These are phyloP conservation scores for Amanita subjunquillea DNA, from an alignment of 768 basidiomycete species.

Conservation along the genomic window DNA sequence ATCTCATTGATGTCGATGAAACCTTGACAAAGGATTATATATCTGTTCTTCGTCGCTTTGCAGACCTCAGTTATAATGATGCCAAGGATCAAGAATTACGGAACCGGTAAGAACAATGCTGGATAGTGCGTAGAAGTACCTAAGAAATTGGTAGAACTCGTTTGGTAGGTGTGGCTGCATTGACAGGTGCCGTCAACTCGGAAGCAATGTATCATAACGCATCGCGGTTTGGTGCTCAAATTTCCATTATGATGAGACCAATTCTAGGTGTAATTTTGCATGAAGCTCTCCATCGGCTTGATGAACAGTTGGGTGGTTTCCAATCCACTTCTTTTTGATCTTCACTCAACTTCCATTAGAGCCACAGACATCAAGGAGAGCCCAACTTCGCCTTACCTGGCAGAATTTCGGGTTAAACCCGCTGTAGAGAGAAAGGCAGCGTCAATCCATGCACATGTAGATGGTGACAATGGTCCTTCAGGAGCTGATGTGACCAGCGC, in stretches of 20 bases:
- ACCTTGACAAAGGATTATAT: conserved; percentile 62
- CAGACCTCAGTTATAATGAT: conserved; percentile 43
- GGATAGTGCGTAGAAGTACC: neutral
- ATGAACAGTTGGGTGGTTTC: conserved; percentile 50
- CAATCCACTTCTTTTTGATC: conserved; percentile 5
- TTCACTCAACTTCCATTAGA: conserved; percentile 23
- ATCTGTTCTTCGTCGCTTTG: conserved; percentile 53
- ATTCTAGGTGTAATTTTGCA: conserved; percentile 60
- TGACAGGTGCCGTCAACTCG: conserved; percentile 73
- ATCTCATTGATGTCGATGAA: conserved; percentile 70
- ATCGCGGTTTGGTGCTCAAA: conserved; percentile 63
- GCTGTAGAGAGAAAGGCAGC: conserved; percentile 74
- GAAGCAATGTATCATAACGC: conserved; percentile 74
- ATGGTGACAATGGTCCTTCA: conserved; percentile 81
- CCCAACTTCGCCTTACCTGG: conserved; percentile 67
- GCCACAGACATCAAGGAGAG: conserved; percentile 54
- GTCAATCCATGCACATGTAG: conserved; percentile 81
- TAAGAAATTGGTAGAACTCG: conserved; percentile 46
- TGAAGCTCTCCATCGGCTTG: conserved; percentile 45
- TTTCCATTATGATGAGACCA: conserved; percentile 58
- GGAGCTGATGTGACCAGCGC: conserved; percentile 65
- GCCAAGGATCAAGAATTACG: conserved; percentile 56
- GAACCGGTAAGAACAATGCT: conserved; percentile 47
- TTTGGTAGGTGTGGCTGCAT: conserved; percentile 75
- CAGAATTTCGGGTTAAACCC: conserved; percentile 77